phyloP scores from a whole-genome alignment of 2,329 filamentous ascomycete genomes.

The Ustulina deusta region DNA sequence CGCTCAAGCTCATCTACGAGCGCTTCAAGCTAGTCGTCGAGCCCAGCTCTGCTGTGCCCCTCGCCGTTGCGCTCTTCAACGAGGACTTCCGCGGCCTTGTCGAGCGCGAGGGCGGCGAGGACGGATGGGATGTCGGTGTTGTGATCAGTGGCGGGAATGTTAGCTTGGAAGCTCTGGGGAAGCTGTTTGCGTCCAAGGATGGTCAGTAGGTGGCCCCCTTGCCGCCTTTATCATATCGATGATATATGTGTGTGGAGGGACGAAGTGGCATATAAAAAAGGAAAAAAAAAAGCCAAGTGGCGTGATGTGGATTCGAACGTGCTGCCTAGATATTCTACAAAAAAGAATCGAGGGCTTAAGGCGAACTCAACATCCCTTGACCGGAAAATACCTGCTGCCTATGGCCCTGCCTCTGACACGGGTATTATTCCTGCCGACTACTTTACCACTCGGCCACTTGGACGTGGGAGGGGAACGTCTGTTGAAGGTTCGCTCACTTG shows the following conservation, averaged over 20 bases:
- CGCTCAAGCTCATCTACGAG: conserved; percentile 84
- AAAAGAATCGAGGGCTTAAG: conserved; percentile 7
- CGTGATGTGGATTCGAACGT: neutral
- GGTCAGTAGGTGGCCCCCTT: neutral
- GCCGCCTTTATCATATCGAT: neutral
- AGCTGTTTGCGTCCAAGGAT: conserved; percentile 57
- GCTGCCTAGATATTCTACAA: neutral
- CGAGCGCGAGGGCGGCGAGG: conserved; percentile 74
- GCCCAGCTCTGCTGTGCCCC: conserved; percentile 84
- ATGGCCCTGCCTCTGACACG: conserved; percentile 5
- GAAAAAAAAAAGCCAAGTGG: neutral
- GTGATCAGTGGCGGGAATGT: conserved; percentile 73
- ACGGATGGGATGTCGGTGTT: conserved; percentile 78
- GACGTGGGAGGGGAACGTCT: neutral
- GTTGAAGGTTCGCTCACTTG: neutral
- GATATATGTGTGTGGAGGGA: neutral
- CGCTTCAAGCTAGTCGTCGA: conserved; percentile 92
- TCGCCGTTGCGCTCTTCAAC: conserved; percentile 86
- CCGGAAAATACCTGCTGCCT: conserved; percentile 1
- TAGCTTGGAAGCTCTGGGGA: conserved; percentile 64
- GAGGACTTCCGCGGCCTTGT: conserved; percentile 82
- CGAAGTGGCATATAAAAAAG: neutral
- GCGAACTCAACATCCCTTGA: no score
- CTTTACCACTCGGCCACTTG: neutral
- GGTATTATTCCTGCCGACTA: neutral